Base-by-base conservation (phyloP, 2,329 filamentous ascomycete species). In the Colletotrichum acutatum region DNA sequence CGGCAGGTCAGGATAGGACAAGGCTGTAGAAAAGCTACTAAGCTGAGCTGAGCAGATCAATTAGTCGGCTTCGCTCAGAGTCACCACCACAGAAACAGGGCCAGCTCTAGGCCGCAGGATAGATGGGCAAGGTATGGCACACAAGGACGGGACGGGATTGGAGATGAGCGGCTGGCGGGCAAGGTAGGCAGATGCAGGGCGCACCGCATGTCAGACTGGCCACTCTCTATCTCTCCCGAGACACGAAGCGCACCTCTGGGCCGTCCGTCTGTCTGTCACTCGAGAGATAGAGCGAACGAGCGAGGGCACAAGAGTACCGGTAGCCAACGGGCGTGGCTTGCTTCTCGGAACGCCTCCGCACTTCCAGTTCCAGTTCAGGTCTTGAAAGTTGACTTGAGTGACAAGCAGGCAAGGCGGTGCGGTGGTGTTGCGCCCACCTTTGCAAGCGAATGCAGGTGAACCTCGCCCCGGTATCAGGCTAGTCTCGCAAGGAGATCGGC, bases 171-270 rank as follows among this genome's bases (percentile, higher is more conserved):
- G 32, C 37, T 42, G 60, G 42, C 54, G 57, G 32, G 30, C 61
- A 56, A 57, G 66, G 66, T 49, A 62, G 60, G 66, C 66, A 71
- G 26, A 73, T 53, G 66, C 66, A 73, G 66, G 71, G 67, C 71
- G 61, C 32, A 57, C 52, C 19, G 60, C 59, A 49, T 53, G 71
- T 62, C 46, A 73, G 71, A 61, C 49, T n/a, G 67, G 16, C 46
- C 19, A 14, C 34, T 61, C 46, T n/a, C n/a, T 61, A 32, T n/a
- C n/a, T 30, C 37, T 61, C 46, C 67, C 66, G 61, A 73, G 54
- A 73, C 71, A 61, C 49, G n/a, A 49, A 49, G 42, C 16, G 19
- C 19, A 11, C 19, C 42, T 49, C 16, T 49, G 42, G 7, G 16
- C 66, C 19, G 52, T 54, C 26, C 54, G 22, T 42, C 42, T 4